Evolutionary conservation across 129 eudicot genomes (phyloP), one percentile per base, ranked within the genome.

Genomic region (Heracleum sosnowskyi): DNA sequence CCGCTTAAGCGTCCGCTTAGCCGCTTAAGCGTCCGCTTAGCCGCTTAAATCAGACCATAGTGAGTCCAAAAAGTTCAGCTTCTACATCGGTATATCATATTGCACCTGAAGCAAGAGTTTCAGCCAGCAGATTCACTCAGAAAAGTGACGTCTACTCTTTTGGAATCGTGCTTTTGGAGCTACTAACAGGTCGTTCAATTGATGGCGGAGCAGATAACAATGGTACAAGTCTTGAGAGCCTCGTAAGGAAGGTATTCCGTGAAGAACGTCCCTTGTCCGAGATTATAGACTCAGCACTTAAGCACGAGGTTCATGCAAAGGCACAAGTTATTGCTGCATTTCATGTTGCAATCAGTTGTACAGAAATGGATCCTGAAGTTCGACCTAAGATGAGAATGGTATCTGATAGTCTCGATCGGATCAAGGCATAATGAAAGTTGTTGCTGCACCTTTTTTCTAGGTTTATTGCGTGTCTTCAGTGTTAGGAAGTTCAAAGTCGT

Each of bases 241-340:
- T 83, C 0, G 94, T 95, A 42, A 85, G 97, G 84, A 92, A 86
- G 81, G 91, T 85, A 74, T 91, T 92, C 63, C 88, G 86, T 0
- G 97, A 95, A 68, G 97, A 95, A 79, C 84, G 90, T 33, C 97
- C 99, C n/a, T 79, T 95, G 80, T 88, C 95, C 0, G 96, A 95
- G 84, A 85, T 95, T 45, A 88, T 95, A 46, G 99, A 95, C 81
- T 88, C 94, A 1, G 82, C 84, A 34, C 93, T 95, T 42, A 74
- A 90, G 87, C 92, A 89, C 46, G 96, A 95, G 83, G 98, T 90
- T 66, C 91, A 88, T 51, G 93, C 96, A 15, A 92, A 95, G 83
- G 87, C 85, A 47, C 97, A 95, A 82, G 95, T 95, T 29, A 85
- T 95, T 81, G 90, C 87, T 5, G 87, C 86, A 11, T 92, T 95